Evolutionary conservation across 345 rosid species (phyloP), one percentile per base, ranked within the genome.

Genomic region (Salix arbutifolia): DNA sequence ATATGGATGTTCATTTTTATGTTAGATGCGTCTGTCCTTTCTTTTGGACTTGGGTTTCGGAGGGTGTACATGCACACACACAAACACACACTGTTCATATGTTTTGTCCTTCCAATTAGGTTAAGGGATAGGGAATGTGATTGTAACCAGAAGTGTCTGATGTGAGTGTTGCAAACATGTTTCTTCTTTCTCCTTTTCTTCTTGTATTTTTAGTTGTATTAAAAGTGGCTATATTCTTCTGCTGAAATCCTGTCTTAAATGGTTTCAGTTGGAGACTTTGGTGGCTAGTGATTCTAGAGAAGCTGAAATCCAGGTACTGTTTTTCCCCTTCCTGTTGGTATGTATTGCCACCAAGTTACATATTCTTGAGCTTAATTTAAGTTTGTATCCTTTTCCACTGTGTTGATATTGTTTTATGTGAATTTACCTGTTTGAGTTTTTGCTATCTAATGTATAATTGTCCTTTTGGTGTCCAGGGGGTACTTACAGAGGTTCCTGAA

Each of bases 401-500:
- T n/a, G 64, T 4, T 58, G 64, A 58, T 58, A 7, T 19, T 31
- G 35, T 52, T 31, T 69, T 6, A 69, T 25, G 21, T 44, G 50
- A 37, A 9, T 23, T 56, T n/a, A 44, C 71, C 28, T 26, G 12
- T 14, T 67, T 28, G 44, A 26, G 28, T 16, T 9, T 56, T 14
- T 23, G 14, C 40, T n/a, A 30, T 74, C 28, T n/a, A 28, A 46
- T 48, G 65, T 53, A 16, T 72, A 61, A 38, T 64, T 38, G 37
- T 40, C 23, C 46, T 66, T 42, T 38, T 28, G 21, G 26, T 79
- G 80, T 82, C 30, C 86, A 96, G 99, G 97, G 90, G 37, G 77
- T 93, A 61, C 82, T 92, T 82, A 80, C 97, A 56, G 98, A 92
- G 84, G 97, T 96, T 83, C 97, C 98, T 83, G 98, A 96, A 78